These are phyloP conservation scores for Neckera pumila DNA, from an alignment of 225 moss, liverwort and hornwort species.

Conservation along the genomic window DNA sequence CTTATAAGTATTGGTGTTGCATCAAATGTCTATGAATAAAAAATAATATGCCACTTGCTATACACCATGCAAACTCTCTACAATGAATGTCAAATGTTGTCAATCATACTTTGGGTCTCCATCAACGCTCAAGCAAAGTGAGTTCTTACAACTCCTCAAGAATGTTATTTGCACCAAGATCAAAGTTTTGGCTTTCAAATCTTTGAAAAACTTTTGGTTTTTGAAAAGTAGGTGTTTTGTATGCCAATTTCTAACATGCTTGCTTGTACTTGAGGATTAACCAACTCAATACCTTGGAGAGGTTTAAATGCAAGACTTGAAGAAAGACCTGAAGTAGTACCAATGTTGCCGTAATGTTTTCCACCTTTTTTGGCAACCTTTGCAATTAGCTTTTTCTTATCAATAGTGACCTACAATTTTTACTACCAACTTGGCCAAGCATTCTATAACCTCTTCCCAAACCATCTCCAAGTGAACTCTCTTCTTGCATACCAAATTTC, in stretches of 20 bases:
- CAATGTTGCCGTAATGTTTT: conserved; percentile 69
- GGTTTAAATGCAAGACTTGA: conserved; percentile 45
- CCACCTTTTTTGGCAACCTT: conserved; percentile 92
- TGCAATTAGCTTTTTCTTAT: conserved; percentile 77
- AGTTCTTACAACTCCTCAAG: background rate
- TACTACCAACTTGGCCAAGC: conserved; percentile 81
- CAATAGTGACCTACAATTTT: conserved; percentile 76
- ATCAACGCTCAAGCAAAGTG: fast-evolving
- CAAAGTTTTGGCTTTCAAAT: conserved; percentile 35
- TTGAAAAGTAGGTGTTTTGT: conserved; percentile 74
- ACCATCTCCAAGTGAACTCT: conserved; percentile 80
- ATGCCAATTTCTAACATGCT: conserved; percentile 66
- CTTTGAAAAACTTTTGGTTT: conserved; percentile 71
- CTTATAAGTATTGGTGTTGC: too few species aligned
- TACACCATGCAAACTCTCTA: background rate
- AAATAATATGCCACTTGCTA: background rate
- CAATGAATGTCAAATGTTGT: background rate
- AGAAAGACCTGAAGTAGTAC: conserved; percentile 67
- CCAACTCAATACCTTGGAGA: background rate
- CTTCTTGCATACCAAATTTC: conserved; percentile 78
- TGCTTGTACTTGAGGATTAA: conserved; percentile 4
- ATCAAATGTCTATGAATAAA: too few species aligned
- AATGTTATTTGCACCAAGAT: background rate
- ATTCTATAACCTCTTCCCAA: conserved; percentile 87
- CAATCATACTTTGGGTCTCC: background rate